phyloP scores from a whole-genome alignment of 2,329 filamentous ascomycete species.

The Aspergillus sclerotialis region DNA sequence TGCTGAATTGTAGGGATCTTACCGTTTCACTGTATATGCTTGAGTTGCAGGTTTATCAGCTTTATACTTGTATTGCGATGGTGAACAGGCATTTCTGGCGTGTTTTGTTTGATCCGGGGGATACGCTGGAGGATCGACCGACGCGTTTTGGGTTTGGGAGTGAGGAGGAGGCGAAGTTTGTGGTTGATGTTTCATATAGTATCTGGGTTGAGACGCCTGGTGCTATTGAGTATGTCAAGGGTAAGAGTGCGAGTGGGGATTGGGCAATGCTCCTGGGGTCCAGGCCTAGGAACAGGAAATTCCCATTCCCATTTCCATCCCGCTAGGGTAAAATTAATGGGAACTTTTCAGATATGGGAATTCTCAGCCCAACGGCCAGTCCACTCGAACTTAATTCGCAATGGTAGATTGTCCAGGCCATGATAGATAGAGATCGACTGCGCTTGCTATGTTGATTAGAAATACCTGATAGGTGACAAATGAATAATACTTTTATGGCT shows the following conservation, averaged over 20 bases:
- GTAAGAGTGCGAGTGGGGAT: not conserved
- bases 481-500: not conserved
- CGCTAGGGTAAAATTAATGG: too few species aligned
- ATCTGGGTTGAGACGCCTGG: not conserved
- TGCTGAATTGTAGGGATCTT: not conserved
- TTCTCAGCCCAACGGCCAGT: too few species aligned
- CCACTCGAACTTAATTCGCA: too few species aligned
- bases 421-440: too few species aligned
- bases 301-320: too few species aligned
- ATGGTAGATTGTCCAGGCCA: too few species aligned
- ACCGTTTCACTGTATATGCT: not conserved
- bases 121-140: not conserved
- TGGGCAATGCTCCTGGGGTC: too few species aligned
- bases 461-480: too few species aligned
- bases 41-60: not conserved
- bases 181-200: not conserved
- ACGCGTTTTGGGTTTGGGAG: not conserved
- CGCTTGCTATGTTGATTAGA: too few species aligned
- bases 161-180: not conserved
- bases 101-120: not conserved
- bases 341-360: too few species aligned
- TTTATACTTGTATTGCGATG: not conserved
- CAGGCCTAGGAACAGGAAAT: too few species aligned
- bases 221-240: not conserved
- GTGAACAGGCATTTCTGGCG: not conserved